phyloP scores from a whole-genome alignment of 768 basidiomycete species.

The Lactarius evosmus region DNA sequence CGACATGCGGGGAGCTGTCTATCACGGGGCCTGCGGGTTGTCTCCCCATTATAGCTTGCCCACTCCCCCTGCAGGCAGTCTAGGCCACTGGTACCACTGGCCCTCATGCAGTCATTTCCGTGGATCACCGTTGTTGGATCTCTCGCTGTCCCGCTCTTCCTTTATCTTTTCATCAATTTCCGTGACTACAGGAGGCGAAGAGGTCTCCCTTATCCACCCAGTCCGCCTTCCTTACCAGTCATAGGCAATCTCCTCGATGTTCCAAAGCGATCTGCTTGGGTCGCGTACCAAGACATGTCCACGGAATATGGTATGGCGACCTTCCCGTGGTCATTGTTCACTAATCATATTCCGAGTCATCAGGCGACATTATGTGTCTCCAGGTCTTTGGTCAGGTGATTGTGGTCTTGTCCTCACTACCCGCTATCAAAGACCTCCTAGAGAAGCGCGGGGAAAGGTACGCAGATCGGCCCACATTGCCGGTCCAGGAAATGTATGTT shows the following conservation, averaged over 20 bases:
- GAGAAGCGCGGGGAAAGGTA: slow-evolving; percentile 15
- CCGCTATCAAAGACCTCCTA: slow-evolving; percentile 12
- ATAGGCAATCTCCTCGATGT: slow-evolving; percentile 20
- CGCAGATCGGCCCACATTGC: slow-evolving; percentile 10
- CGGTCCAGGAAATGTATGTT: slow-evolving; percentile 6
- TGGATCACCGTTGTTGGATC: neutral
- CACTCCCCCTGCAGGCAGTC: too few relatives aligned
- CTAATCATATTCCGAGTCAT: neutral
- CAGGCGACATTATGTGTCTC: slow-evolving; percentile 20
- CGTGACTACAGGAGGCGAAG: slow-evolving; percentile 3
- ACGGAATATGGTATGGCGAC: slow-evolving; percentile 13
- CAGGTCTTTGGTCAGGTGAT: slow-evolving; percentile 8
- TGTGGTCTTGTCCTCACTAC: slow-evolving; percentile 1
- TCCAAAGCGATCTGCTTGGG: slow-evolving; percentile 12
- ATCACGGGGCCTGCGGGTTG: too few relatives aligned
- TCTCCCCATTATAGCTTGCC: too few relatives aligned
- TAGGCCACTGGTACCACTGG: too few relatives aligned
- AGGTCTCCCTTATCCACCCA: slow-evolving; percentile 12
- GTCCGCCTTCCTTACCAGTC: slow-evolving; percentile 1
- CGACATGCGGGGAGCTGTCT: too few relatives aligned
- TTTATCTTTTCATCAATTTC: neutral
- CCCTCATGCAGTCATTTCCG: too few relatives aligned
- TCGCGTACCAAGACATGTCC: slow-evolving; percentile 2
- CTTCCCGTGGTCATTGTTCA: neutral
- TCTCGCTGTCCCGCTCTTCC: neutral